Conservation (phyloP, 83 land plant genomes). For the Larix sibirica region DNA sequence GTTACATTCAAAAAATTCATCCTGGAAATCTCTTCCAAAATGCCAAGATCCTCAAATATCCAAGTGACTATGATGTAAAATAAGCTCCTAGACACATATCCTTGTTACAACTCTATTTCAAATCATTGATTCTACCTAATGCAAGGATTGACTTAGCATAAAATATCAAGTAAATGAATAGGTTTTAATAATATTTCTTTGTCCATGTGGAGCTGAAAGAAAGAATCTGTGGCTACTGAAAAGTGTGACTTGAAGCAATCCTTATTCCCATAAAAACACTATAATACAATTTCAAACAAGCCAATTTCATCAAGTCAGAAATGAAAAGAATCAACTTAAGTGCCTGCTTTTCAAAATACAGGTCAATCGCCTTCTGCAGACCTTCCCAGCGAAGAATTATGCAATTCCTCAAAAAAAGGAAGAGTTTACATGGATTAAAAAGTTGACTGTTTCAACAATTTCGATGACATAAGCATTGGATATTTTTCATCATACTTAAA, state of each 20-base stretch:
- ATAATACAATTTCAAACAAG: conserved; percentile 13
- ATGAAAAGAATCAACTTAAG: background rate
- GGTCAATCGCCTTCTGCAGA: conserved; percentile 1
- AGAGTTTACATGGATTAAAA: background rate
- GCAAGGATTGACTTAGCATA: background rate
- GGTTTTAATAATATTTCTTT: background rate
- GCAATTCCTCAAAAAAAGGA: conserved; percentile 1
- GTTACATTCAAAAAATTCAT: background rate
- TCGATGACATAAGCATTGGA: background rate
- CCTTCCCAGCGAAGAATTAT: background rate
- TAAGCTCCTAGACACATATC: background rate
- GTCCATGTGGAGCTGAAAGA: background rate
- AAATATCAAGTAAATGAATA: background rate
- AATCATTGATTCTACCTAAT: background rate
- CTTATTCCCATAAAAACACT: background rate
- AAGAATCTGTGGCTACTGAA: background rate
- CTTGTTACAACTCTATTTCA: background rate
- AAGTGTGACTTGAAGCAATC: background rate
- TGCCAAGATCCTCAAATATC: background rate
- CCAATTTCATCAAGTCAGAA: background rate
- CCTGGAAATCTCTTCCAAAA: conserved; percentile 4
- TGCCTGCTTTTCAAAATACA: background rate
- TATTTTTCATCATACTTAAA: conserved; percentile 23
- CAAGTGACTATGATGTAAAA: background rate
- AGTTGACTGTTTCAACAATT: background rate